These are phyloP conservation scores for Brassica balearica DNA, from an alignment of 441 rosid genomes.

Conservation along the genomic window DNA sequence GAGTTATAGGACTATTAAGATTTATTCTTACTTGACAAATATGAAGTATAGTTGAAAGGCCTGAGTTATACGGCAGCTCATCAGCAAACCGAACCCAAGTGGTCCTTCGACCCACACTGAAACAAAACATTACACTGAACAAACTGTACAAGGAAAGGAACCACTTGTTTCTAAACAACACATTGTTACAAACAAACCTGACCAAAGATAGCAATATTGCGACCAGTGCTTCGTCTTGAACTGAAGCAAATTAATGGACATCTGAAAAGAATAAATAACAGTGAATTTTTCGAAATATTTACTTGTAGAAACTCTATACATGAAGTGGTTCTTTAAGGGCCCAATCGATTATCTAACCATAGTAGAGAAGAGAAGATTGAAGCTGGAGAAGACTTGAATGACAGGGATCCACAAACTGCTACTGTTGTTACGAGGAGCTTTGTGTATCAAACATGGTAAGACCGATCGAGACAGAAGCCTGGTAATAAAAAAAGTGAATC, in stretches of 20 bases:
- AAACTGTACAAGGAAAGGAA: slow-evolving; percentile 3
- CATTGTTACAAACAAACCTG: slow-evolving; percentile 11
- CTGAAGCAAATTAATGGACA: slow-evolving; percentile 3
- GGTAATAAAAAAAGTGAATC: slow-evolving; percentile 34
- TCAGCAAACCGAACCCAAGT: slow-evolving; percentile 85
- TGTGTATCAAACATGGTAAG: slow-evolving; percentile 69
- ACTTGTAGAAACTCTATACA: neutral
- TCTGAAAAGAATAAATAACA: slow-evolving; percentile 9
- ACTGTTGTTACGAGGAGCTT: slow-evolving; percentile 70
- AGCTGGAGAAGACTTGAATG: slow-evolving; percentile 80
- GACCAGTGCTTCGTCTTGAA: neutral
- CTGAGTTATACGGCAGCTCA: slow-evolving; percentile 87
- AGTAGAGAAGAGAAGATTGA: slow-evolving; percentile 67
- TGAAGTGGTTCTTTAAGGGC: neutral
- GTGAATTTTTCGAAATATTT: neutral
- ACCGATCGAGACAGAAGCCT: slow-evolving; percentile 73
- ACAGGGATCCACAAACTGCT: slow-evolving; percentile 93
- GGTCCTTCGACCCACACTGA: slow-evolving; percentile 96
- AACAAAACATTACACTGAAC: slow-evolving; percentile 32
- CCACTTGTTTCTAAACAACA: neutral
- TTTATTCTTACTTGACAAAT: slow-evolving; percentile 72
- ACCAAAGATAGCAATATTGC: slow-evolving; percentile 17
- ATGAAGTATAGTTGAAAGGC: slow-evolving; percentile 83
- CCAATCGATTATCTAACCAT: slow-evolving; percentile 51
- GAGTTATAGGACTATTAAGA: slow-evolving; percentile 1